A percentile compares a stretch with the other conserved stretches of the same genome.
phyloP scores from a whole-genome alignment of 139 green algal genomes.

The Zygnema cylindricum region DNA sequence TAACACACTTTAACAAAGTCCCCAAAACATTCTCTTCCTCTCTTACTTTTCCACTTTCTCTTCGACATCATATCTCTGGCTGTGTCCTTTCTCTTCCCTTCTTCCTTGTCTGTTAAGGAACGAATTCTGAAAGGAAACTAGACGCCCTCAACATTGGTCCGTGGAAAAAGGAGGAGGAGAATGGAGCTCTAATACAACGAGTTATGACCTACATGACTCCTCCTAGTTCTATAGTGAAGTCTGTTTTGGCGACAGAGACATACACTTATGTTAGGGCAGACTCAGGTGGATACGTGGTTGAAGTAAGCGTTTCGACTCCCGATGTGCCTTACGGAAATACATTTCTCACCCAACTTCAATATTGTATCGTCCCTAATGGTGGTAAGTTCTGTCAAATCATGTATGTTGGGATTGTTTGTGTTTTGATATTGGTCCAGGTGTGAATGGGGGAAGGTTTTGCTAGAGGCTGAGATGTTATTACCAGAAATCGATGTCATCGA shows the following conservation, averaged over 20 bases:
- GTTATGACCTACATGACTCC: slow-evolving; percentile 45
- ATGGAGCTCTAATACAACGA: slow-evolving; percentile 10
- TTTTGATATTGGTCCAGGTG: no score
- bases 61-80: neutral
- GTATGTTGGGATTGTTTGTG: no score
- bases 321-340: slow-evolving; percentile 60
- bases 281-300: slow-evolving; percentile 46
- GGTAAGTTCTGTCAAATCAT: no score
- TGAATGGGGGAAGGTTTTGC: no score
- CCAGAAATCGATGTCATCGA: no score
- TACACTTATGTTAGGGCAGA: slow-evolving; percentile 34
- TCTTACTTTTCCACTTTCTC: neutral
- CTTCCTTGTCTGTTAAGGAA: neutral
- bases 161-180: slow-evolving; percentile 5
- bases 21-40: neutral
- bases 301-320: slow-evolving; percentile 49
- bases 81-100: neutral
- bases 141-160: slow-evolving; percentile 8
- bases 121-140: slow-evolving; percentile 22
- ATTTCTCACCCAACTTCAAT: slow-evolving; percentile 51
- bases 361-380: slow-evolving; percentile 11
- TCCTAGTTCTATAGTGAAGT: slow-evolving; percentile 51
- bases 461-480: no score
- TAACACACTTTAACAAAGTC: neutral
- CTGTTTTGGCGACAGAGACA: slow-evolving; percentile 41